Evolutionary conservation across 805 yeast genomes (phyloP).

Genomic region (Candida michaelii): DNA sequence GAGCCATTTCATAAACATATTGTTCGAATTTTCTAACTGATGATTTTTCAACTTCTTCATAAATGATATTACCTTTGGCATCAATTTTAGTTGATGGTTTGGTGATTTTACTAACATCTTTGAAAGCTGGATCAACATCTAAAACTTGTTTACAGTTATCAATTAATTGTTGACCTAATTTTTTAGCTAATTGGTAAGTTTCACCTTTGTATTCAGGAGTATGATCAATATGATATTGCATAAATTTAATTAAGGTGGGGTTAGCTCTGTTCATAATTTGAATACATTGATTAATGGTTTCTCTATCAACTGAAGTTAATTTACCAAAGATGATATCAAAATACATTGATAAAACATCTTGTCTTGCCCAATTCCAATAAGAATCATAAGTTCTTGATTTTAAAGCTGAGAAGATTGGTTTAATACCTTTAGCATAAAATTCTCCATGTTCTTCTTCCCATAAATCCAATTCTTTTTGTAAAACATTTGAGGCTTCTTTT

Average conservation of each 20-base stretch:
- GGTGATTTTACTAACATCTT: conserved; percentile 91
- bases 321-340: conserved; percentile 95
- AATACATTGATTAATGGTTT: conserved; percentile 93
- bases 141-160: conserved; percentile 91
- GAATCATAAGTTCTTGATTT: conserved; percentile 97
- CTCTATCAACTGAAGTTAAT: conserved; percentile 86
- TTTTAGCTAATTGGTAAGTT: conserved; percentile 87
- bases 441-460: conserved; percentile 88
- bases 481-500: conserved; percentile 77
- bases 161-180: conserved; percentile 87
- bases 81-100: conserved; percentile 92
- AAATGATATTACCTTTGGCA: conserved; percentile 81
- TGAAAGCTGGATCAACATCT: conserved; percentile 84
- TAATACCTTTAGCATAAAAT: conserved; percentile 85
- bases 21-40: conserved; percentile 93
- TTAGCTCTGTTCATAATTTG: conserved; percentile 97
- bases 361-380: conserved; percentile 99
- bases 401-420: conserved; percentile 84
- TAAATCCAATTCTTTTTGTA: conserved; percentile 89
- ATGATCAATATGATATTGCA: conserved; percentile 89
- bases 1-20: conserved; percentile 94
- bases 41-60: conserved; percentile 83
- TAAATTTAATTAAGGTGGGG: conserved; percentile 88
- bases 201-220: conserved; percentile 83
- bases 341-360: conserved; percentile 90